Base-by-base conservation (phyloP, 192 early-diverging fungal genomes). In the Radiomyces spectabilis region DNA sequence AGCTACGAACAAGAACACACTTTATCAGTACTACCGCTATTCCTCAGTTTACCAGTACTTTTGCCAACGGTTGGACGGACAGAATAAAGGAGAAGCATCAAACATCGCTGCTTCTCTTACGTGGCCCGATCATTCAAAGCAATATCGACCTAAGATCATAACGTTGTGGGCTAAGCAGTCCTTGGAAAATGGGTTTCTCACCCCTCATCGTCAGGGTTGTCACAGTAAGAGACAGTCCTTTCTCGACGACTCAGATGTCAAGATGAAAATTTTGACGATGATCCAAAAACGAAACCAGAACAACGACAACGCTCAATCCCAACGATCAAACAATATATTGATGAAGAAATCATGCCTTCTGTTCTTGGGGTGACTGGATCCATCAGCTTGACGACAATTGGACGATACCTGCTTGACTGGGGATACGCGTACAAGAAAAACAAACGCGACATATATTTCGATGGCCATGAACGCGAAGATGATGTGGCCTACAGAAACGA, bases 391-490 rank as follows among this genome's bases (percentile, higher is more conserved):
- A 51, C 2, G 5, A 51, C 47, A 1, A 3, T 49, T 5, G 21
- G 30, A 5, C 27, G 25, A 5, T 49, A 49, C 19, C 8, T 49
- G 2, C 2, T 24, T 1, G 47, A 49, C 7, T 49, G 47, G 47
- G 49, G 65, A 21, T 61, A 49, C 40, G 9, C 31, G 8, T 47
- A 61, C 34, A 34, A n/a, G 34, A n/a, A 33, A 56, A 26, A 44
- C 27, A 5, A 45, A 25, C 4, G 43, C 54, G 38, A 25, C 0
- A 31, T 49, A 4, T 59, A 58, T 27, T 38, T 55, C 25, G 55
- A 69, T 51, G 51, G 51, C 0, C 55, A 63, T 50, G 66, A 69
- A n/a, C 2, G 55, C 5, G 15, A 31, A 1, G 55, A 58, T 44
- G 48, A 57, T 35, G 53, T 66, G n/a, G n/a, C n/a, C 6, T 55